Conservation (phyloP, 768 basidiomycete genomes). For the Boletus insuetus region DNA sequence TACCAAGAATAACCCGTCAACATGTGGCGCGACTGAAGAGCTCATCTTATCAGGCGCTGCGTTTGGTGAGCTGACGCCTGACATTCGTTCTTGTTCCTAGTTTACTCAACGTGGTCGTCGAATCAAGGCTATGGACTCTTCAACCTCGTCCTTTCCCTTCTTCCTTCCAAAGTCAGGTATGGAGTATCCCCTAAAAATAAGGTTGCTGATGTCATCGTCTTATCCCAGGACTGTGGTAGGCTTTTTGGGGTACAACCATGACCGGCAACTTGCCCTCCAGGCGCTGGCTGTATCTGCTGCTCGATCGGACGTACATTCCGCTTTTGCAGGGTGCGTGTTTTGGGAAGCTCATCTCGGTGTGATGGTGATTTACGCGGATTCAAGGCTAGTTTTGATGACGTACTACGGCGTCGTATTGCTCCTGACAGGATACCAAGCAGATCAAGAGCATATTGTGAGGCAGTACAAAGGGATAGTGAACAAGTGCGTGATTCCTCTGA, state of each 20-base stretch:
- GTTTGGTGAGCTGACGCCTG: conserved; percentile 51
- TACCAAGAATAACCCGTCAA: conserved; percentile 28
- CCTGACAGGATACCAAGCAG: conserved; percentile 72
- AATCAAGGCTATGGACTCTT: conserved; percentile 58
- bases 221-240: conserved; percentile 62
- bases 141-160: conserved; percentile 74
- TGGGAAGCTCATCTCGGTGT: not conserved
- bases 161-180: conserved; percentile 70
- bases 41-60: conserved; percentile 73
- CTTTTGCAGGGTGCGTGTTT: conserved; percentile 65
- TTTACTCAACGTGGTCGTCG: not conserved
- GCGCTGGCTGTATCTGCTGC: conserved; percentile 68
- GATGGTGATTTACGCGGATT: not conserved
- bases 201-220: not conserved
- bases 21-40: conserved; percentile 62
- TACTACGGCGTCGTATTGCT: conserved; percentile 73
- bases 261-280: conserved; percentile 63
- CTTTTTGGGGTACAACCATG: conserved; percentile 73
- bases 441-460: conserved; percentile 59
- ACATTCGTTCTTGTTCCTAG: not conserved
- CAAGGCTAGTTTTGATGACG: conserved; percentile 75
- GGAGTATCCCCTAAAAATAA: conserved; percentile 12
- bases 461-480: conserved; percentile 67
- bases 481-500: conserved; percentile 39
- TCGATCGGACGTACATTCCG: conserved; percentile 67